Evolutionary conservation across 176 grass and related monocot genomes (phyloP), one percentile per base, ranked within the genome.

Genomic region (Lolium perenne): DNA sequence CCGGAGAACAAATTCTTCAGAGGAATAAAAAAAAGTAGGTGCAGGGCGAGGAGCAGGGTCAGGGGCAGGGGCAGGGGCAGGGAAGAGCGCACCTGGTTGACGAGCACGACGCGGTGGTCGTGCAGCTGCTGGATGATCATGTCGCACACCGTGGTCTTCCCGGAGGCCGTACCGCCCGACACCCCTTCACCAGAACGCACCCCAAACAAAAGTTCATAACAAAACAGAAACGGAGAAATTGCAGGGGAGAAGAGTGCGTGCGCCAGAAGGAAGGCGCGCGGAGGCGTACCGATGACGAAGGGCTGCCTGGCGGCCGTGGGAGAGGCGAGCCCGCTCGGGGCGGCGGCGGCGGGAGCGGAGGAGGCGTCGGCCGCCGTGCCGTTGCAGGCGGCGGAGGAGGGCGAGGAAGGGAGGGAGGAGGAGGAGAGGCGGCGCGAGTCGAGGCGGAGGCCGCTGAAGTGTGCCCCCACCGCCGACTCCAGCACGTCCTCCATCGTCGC

Each of bases 51-150:
- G 54, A 69, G 3, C 41, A 43, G 41, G 54, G 60, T 69, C 18
- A 82, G 23, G 2, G 3, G 3, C 41, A 43, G 41, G 54, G 60
- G 3, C 41, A 43, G 41, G 54, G 60, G 75, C 18, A 82, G 23
- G 2, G 3, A 65, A 68, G 35, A 18, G 22, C 60, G 13, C 76
- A 86, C 95, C 95, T 93, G 95, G 55, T 81, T 97, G 48, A 97
- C 89, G 63, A 97, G 92, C 38, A 93, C 86, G 80, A 93, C 89
- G 38, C 91, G 90, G 81, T 99, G 97, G 58, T 97, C 97, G 26
- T 97, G 97, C 57, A 97, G 92, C 85, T 99, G 97, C 90, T 99
- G 97, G 81, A 99, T 99, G 88, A 99, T 99, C 97, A 94, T 99
- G 88, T 99, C 97, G 81, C 97, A 99, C 20, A 99, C 94, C 51